Base-by-base conservation (phyloP, 176 grass and related monocot genomes). In the Oryza meridionalis region DNA sequence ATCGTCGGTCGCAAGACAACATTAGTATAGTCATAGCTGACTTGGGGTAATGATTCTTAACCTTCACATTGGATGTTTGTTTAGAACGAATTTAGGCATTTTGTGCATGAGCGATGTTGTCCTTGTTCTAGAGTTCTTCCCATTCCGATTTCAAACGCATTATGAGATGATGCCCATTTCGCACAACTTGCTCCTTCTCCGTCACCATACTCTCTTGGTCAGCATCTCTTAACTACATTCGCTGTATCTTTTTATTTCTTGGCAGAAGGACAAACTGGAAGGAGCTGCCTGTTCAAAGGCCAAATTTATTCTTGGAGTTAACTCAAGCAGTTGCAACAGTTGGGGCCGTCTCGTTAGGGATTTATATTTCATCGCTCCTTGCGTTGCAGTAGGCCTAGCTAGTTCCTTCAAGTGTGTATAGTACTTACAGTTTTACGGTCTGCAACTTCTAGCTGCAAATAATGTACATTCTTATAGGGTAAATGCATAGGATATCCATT, bases 11-110 rank as follows among this genome's bases (percentile, higher is more conserved):
- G 47, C 81, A 95, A 89, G 96, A 95, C 89, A 98, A 98, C 51
- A 87, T 94, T 78, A 98, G 96, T 86, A 90, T 95, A 81, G 70
- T 94, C 82, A 95, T 98, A 77, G 96, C 93, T 87, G 93, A 98
- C 53, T 87, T 98, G 88, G 93, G 96, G 91, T 98, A 94, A 32
- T 78, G 59, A 26, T 84, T 77, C 70, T 70, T 73, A 89, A 84
- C 47, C 38, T 75, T 79, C 73, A 29, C n/a, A 35, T 33, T 74
- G n/a, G 50, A 58, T 59, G 4, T 67, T 90, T 90, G 42, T n/a
- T 59, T 37, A 43, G 12, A 17, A 26, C 65, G n/a, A 65, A 63
- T 80, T 38, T 15, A 35, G 32, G 55, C 25, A 51, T 85, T 84
- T 43, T 84, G 63, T 59, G 13, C 74, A n/a, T 44, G 61, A 19